These are phyloP conservation scores for Posidonia australis DNA, from an alignment of 106 monocot species.

Conservation along the genomic window DNA sequence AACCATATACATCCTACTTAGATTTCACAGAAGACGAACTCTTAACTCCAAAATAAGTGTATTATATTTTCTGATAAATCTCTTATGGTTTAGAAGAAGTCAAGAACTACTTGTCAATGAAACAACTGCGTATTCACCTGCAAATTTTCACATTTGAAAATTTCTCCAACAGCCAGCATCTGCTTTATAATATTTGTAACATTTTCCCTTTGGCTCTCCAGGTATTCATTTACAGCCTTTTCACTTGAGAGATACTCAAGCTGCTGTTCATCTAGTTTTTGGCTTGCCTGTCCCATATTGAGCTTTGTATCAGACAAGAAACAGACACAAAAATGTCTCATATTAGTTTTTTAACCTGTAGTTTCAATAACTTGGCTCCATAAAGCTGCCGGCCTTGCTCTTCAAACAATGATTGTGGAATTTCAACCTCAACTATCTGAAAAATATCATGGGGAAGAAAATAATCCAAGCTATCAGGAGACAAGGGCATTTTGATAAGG, in stretches of 20 bases:
- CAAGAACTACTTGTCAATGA: neutral
- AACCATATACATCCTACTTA: too few species aligned
- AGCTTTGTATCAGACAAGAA: constrained; percentile 1
- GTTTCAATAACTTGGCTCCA: constrained; percentile 71
- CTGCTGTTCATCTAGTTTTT: constrained; percentile 57
- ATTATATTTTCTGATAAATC: too few species aligned
- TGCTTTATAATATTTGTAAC: constrained; percentile 73
- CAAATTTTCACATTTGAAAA: constrained; percentile 81
- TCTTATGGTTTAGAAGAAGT: too few species aligned
- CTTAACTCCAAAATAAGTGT: too few species aligned
- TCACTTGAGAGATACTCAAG: constrained; percentile 74
- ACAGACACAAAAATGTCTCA: constrained; percentile 4
- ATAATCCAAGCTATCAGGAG: too few species aligned
- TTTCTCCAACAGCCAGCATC: constrained; percentile 82
- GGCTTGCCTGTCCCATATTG: constrained; percentile 38
- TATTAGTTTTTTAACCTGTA: constrained; percentile 45
- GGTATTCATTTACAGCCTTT: constrained; percentile 57
- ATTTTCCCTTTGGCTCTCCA: constrained; percentile 61
- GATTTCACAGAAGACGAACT: too few species aligned
- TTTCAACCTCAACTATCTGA: constrained; percentile 87
- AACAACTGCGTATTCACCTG: constrained; percentile 32
- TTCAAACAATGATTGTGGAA: constrained; percentile 86
- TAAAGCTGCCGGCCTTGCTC: constrained; percentile 96
- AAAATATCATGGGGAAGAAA: neutral
- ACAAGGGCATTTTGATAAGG: too few species aligned